phyloP scores from a whole-genome alignment of 352 stramenopile genomes.

The Phytopythium delawarense region DNA sequence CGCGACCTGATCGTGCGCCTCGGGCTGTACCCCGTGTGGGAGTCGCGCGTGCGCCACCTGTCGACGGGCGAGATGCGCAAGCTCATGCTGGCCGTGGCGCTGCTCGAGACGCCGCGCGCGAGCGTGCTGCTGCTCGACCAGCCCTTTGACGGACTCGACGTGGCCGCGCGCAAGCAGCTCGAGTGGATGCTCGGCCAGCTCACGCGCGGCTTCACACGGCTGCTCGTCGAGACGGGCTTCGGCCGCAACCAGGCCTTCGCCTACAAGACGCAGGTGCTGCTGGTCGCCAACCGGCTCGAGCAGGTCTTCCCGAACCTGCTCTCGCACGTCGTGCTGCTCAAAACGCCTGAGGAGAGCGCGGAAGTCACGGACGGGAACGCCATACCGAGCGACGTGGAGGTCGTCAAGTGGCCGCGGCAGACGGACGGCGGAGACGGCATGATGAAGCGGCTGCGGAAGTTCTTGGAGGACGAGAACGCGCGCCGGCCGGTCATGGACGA shows the following conservation, averaged over 20 bases:
- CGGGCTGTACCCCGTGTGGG: slow-evolving; percentile 88
- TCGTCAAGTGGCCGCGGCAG: slow-evolving; percentile 28
- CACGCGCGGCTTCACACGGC: slow-evolving; percentile 80
- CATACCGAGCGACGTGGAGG: slow-evolving; percentile 16
- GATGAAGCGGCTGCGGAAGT: slow-evolving; percentile 28
- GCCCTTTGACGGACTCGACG: slow-evolving; percentile 92
- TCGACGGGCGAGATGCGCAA: slow-evolving; percentile 93
- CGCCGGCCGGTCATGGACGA: slow-evolving; percentile 31
- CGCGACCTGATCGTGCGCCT: slow-evolving; percentile 90
- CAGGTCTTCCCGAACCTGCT: slow-evolving; percentile 85
- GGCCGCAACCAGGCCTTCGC: slow-evolving; percentile 74
- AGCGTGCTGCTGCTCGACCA: slow-evolving; percentile 90
- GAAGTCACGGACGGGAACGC: background rate
- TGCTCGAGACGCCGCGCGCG: slow-evolving; percentile 66
- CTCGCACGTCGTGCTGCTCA: slow-evolving; percentile 53
- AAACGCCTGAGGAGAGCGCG: slow-evolving; percentile 11
- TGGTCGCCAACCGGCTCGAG: slow-evolving; percentile 87
- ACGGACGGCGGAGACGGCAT: slow-evolving; percentile 29
- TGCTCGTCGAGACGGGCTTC: slow-evolving; percentile 86
- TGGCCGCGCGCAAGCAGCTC: slow-evolving; percentile 66
- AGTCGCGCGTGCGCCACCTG: slow-evolving; percentile 77
- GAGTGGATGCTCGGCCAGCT: slow-evolving; percentile 84
- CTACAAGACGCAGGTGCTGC: slow-evolving; percentile 84
- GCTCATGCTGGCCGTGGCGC: slow-evolving; percentile 79
- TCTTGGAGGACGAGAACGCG: slow-evolving; percentile 32